A percentile compares a stretch with the other conserved stretches of the same genome.
Evolutionary conservation across 306 rosid species (phyloP).

Genomic region (Hippophae tibetana): DNA sequence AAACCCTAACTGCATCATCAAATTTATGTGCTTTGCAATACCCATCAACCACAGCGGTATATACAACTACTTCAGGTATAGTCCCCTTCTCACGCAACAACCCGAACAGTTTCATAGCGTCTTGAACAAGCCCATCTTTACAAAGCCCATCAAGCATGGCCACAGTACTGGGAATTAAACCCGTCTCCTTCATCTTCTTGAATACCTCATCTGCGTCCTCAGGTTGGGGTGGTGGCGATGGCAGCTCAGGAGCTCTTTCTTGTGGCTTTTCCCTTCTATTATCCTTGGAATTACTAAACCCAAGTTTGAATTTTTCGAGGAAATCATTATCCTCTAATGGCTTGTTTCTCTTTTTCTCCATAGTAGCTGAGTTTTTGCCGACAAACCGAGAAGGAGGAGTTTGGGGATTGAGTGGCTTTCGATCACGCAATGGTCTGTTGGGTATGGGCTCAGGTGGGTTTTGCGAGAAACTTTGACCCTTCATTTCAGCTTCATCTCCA

Average conservation of each 20-base stretch:
- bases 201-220: constrained; percentile 74
- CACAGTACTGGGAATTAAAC: constrained; percentile 85
- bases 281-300: constrained; percentile 19
- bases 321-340: constrained; percentile 43
- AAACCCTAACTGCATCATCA: constrained; percentile 69
- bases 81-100: constrained; percentile 83
- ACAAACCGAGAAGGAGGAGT: constrained; percentile 20
- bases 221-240: constrained; percentile 23
- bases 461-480: constrained; percentile 4
- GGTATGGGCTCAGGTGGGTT: constrained; percentile 27
- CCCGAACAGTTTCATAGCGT: constrained; percentile 83
- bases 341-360: constrained; percentile 13
- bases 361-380: constrained; percentile 15
- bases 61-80: constrained; percentile 79
- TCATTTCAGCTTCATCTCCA: constrained; percentile 8
- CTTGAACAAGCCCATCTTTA: constrained; percentile 89
- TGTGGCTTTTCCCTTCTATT: constrained; percentile 21
- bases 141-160: constrained; percentile 98
- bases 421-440: constrained; percentile 33
- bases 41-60: constrained; percentile 91
- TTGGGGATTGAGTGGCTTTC: constrained; percentile 9
- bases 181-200: constrained; percentile 89
- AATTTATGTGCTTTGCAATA: constrained; percentile 58
- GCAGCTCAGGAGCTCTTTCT: constrained; percentile 18
- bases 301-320: constrained; percentile 65